Percentiles rank a stretch among this genome's conserved stretches.
phyloP scores from a whole-genome alignment of 2,329 filamentous ascomycete genomes.

The Trichoderma koningii region DNA sequence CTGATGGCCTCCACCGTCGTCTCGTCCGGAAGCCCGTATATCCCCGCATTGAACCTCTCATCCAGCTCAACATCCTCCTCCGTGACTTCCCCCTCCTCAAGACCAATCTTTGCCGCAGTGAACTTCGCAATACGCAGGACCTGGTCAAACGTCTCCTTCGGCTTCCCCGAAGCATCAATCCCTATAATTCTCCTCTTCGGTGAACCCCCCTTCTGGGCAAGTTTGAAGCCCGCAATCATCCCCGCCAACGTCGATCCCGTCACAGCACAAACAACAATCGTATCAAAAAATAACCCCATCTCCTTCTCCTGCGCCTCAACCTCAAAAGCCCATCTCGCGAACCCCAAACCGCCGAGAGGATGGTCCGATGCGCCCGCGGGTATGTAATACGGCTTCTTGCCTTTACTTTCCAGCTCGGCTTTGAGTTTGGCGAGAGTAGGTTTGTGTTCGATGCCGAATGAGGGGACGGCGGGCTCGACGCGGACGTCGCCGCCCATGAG shows the following conservation, averaged over 20 bases:
- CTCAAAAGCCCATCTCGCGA: constrained; percentile 71
- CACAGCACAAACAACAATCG: constrained; percentile 68
- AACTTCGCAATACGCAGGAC: constrained; percentile 66
- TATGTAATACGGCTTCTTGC: constrained; percentile 69
- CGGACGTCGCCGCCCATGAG: constrained; percentile 65
- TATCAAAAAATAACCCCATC: constrained; percentile 66
- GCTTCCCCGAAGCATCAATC: constrained; percentile 56
- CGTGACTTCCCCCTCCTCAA: constrained; percentile 60
- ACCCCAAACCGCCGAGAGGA: constrained; percentile 68
- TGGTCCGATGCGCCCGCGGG: constrained; percentile 72
- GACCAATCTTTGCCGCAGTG: constrained; percentile 65
- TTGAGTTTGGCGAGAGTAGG: constrained; percentile 56
- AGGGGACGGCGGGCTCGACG: constrained; percentile 51
- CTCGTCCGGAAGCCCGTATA: constrained; percentile 68
- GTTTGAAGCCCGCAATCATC: constrained; percentile 72
- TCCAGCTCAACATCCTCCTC: constrained; percentile 65
- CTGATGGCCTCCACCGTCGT: constrained; percentile 68
- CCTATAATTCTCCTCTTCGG: constrained; percentile 61
- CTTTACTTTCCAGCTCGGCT: constrained; percentile 53
- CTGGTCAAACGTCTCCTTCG: constrained; percentile 61
- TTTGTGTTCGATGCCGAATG: constrained; percentile 71
- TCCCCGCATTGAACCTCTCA: constrained; percentile 60
- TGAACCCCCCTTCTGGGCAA: constrained; percentile 51
- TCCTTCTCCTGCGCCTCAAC: constrained; percentile 64
- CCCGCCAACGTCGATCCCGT: constrained; percentile 72